Evolutionary conservation across 1,284 basidiomycete genomes (phyloP).

Genomic region (Rhodotorula sp.): DNA sequence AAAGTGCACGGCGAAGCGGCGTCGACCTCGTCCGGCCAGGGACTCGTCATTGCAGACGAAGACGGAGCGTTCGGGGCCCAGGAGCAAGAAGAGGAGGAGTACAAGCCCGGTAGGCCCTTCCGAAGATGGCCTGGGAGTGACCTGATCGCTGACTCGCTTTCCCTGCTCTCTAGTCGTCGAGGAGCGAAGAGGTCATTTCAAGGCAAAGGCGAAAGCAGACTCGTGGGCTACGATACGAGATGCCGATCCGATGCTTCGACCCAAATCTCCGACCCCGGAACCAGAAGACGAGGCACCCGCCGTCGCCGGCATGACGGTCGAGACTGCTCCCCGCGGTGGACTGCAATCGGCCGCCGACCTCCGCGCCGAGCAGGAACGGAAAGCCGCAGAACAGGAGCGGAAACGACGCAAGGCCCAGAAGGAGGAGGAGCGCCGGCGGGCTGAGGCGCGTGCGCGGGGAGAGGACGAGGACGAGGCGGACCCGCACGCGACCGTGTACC

Average conservation of each 20-base stretch:
- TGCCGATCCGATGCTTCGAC: constrained; percentile 15
- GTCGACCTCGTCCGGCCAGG: constrained; percentile 31
- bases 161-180: constrained; percentile 28
- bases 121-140: no score
- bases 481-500: constrained; percentile 88
- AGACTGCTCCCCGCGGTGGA: constrained; percentile 59
- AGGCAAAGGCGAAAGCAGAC: constrained; percentile 25
- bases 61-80: constrained; percentile 46
- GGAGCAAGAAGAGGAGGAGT: constrained; percentile 49
- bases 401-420: constrained; percentile 51
- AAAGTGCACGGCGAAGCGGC: constrained; percentile 54
- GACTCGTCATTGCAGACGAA: constrained; percentile 50
- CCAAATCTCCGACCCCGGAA: constrained; percentile 27
- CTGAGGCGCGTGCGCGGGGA: constrained; percentile 43
- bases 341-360: constrained; percentile 64
- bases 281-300: constrained; percentile 43
- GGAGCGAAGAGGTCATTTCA: constrained; percentile 36
- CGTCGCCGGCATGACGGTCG: constrained; percentile 34
- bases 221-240: constrained; percentile 36
- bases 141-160: background rate
- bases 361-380: constrained; percentile 47
- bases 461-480: constrained; percentile 52
- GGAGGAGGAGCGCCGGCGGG: constrained; percentile 46
- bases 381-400: constrained; percentile 54
- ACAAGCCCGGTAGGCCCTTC: constrained; percentile 50